phyloP scores from a whole-genome alignment of 192 early-diverging fungal genomes.

The Geranomyces michiganensis region DNA sequence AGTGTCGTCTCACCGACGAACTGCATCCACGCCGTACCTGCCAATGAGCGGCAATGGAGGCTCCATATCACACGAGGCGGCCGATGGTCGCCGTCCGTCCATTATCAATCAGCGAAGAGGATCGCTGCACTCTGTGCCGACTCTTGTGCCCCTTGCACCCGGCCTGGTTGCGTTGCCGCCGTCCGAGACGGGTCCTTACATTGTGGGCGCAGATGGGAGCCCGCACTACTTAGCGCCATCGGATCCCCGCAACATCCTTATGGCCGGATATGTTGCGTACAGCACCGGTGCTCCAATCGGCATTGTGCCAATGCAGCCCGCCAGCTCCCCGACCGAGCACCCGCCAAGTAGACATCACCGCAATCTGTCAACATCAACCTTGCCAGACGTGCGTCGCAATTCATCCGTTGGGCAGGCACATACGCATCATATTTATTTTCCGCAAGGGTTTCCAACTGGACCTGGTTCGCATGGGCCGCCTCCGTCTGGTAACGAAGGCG shows the following conservation, averaged over 20 bases:
- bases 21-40: not conserved
- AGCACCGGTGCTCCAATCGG: not conserved
- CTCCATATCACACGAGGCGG: not conserved
- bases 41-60: not conserved
- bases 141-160: not conserved
- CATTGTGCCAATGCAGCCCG: not conserved
- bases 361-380: not conserved
- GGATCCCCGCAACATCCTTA: not conserved
- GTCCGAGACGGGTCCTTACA: not conserved
- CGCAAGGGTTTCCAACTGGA: too few species aligned
- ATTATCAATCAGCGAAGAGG: not conserved
- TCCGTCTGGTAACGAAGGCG: not conserved
- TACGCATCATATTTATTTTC: not conserved
- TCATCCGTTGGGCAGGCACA: not conserved
- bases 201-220: not conserved
- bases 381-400: not conserved
- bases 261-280: conserved; percentile 3
- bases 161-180: not conserved
- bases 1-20: not conserved
- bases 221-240: not conserved
- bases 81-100: not conserved
- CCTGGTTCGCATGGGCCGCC: not conserved
- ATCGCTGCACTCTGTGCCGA: not conserved
- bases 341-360: not conserved
- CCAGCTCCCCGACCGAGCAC: not conserved